phyloP scores from a whole-genome alignment of 1,284 basidiomycete genomes.

The Dichomitus squalens region DNA sequence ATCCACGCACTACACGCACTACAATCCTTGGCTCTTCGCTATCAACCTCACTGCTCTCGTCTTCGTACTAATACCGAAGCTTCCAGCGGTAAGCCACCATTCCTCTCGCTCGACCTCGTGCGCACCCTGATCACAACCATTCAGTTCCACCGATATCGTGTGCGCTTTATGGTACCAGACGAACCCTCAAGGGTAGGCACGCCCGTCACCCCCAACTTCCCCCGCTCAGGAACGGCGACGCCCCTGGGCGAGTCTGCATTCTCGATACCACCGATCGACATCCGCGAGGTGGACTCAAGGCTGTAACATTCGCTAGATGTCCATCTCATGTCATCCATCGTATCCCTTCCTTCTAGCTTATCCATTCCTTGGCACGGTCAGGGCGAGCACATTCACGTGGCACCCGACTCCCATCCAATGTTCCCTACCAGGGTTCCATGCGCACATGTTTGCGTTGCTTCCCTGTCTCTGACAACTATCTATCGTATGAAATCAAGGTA shows the following conservation, averaged over 20 bases:
- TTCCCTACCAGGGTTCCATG: background rate
- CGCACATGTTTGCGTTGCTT: background rate
- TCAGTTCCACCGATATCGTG: slow-evolving; percentile 78
- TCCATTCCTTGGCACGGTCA: slow-evolving; percentile 13
- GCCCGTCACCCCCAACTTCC: slow-evolving; percentile 59
- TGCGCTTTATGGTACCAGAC: slow-evolving; percentile 69
- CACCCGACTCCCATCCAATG: background rate
- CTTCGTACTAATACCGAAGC: slow-evolving; percentile 90
- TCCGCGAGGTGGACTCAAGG: slow-evolving; percentile 42
- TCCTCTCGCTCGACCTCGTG: background rate
- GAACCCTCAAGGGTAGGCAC: slow-evolving; percentile 62
- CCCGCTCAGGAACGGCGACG: slow-evolving; percentile 33
- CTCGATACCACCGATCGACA: slow-evolving; percentile 32
- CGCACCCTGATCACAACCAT: slow-evolving; percentile 3
- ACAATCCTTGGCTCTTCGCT: slow-evolving; percentile 90
- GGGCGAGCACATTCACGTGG: slow-evolving; percentile 6
- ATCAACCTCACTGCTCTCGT: slow-evolving; percentile 89
- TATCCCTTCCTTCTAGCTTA: background rate
- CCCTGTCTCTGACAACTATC: slow-evolving; percentile 8
- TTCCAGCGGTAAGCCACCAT: slow-evolving; percentile 72
- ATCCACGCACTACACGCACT: slow-evolving; percentile 98
- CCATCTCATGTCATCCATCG: background rate
- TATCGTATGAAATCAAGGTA: slow-evolving; percentile 13
- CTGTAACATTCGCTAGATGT: slow-evolving; percentile 6
- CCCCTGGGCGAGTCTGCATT: slow-evolving; percentile 25